These are phyloP conservation scores for Beauveria sp. DNA, from an alignment of 2,329 filamentous ascomycete genomes.

Conservation along the genomic window DNA sequence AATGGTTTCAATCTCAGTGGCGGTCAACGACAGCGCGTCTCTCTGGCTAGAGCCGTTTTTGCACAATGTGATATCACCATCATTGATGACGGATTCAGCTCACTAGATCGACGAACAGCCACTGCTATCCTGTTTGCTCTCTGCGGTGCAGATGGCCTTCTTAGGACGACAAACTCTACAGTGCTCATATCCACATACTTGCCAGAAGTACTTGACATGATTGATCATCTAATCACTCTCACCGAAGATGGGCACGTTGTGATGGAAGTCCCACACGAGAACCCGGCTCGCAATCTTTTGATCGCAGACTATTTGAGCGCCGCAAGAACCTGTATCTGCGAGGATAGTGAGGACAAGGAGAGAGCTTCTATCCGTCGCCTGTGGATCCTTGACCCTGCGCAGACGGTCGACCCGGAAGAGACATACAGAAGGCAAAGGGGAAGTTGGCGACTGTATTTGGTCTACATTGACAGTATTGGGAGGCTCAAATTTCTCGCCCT, in stretches of 20 bases:
- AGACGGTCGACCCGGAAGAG: neutral
- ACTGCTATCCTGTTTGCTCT: neutral
- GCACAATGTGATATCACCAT: neutral
- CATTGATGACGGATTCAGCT: neutral
- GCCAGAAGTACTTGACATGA: neutral
- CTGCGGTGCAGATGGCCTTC: neutral
- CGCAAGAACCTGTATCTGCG: neutral
- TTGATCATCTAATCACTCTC: neutral
- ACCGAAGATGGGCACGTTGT: neutral
- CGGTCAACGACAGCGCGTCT: neutral
- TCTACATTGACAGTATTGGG: slow-evolving; percentile 5
- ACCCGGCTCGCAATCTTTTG: too few species aligned
- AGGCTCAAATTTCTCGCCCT: neutral
- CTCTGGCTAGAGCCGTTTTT: neutral
- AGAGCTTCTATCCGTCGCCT: neutral
- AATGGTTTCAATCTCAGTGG: neutral
- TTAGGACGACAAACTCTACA: neutral
- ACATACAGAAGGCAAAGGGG: neutral
- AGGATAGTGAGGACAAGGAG: neutral
- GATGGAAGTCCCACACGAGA: neutral
- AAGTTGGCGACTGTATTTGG: neutral
- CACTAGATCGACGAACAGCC: neutral
- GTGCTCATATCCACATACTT: neutral
- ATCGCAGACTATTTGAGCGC: neutral
- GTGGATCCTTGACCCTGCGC: neutral